phyloP scores from a whole-genome alignment of 805 yeast genomes.

The Saturnispora hagleri region DNA sequence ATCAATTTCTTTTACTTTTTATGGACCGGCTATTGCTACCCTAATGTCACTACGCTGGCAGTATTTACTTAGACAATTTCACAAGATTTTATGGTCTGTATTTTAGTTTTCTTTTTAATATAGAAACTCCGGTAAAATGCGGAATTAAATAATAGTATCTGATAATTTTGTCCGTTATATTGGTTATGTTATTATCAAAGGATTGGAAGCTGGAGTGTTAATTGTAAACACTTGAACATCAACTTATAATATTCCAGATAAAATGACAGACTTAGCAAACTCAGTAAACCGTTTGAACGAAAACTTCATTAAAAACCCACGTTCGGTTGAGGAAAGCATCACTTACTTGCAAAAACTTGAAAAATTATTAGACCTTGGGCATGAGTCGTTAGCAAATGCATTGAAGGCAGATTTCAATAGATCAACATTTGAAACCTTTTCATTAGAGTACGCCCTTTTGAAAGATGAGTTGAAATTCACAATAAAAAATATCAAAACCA shows the following conservation, averaged over 20 bases:
- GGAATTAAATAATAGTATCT: too few species aligned
- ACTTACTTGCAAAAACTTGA: constrained; percentile 1
- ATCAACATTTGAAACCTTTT: constrained; percentile 48
- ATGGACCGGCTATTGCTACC: too few species aligned
- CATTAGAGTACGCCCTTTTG: constrained; percentile 45
- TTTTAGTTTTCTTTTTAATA: too few species aligned
- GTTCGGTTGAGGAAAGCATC: neutral
- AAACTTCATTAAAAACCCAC: neutral
- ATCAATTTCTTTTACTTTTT: too few species aligned
- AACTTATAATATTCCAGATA: neutral
- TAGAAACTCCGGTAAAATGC: neutral
- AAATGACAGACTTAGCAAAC: neutral
- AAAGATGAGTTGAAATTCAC: constrained; percentile 49
- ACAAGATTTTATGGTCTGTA: too few species aligned
- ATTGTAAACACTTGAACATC: neutral
- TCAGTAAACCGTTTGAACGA: neutral
- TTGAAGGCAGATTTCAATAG: constrained; percentile 61
- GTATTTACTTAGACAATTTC: too few species aligned
- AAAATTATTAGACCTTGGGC: constrained; percentile 1
- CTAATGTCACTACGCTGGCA: too few species aligned
- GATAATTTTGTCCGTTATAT: neutral
- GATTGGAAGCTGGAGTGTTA: neutral
- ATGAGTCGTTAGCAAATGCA: constrained; percentile 45
- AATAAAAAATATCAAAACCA: constrained; percentile 48
- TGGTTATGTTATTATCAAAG: too few species aligned